Conservation (phyloP, 2,329 filamentous ascomycete species). For the Venturia oleaginea region DNA sequence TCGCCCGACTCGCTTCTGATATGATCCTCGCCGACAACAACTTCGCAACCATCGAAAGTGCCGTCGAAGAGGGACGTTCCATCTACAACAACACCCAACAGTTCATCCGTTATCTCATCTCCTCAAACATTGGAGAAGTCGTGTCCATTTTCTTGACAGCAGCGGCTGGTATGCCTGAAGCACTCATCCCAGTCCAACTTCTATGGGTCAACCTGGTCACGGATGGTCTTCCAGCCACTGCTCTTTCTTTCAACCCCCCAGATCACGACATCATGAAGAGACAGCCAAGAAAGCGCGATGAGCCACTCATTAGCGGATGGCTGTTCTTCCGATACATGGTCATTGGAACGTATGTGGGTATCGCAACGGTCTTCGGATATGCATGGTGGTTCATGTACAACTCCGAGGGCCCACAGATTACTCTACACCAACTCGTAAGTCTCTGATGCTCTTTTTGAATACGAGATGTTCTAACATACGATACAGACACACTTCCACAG, state of each 20-base stretch:
- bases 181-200: constrained; percentile 90
- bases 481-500: constrained; percentile 74
- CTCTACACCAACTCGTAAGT: constrained; percentile 69
- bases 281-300: constrained; percentile 82
- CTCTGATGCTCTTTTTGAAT: neutral
- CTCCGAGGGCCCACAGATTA: constrained; percentile 78
- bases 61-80: constrained; percentile 91
- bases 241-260: constrained; percentile 95
- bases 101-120: constrained; percentile 98
- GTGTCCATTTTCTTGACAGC: constrained; percentile 98
- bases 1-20: constrained; percentile 90
- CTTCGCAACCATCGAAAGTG: constrained; percentile 93
- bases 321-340: constrained; percentile 96
- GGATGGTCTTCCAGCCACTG: constrained; percentile 91
- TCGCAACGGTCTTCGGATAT: constrained; percentile 91
- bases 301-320: constrained; percentile 88
- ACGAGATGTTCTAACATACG: constrained; percentile 14
- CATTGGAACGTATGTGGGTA: constrained; percentile 88
- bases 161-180: constrained; percentile 93
- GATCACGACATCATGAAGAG: constrained; percentile 97
- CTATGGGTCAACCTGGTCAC: constrained; percentile 99
- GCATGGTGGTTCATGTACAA: constrained; percentile 99
- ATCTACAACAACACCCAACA: constrained; percentile 99
- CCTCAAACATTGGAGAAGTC: constrained; percentile 97
- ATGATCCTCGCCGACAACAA: constrained; percentile 99